Percentiles rank a stretch among this genome's conserved stretches.
phyloP scores from a whole-genome alignment of 116 monocot species.

The Cymodocea nodosa region DNA sequence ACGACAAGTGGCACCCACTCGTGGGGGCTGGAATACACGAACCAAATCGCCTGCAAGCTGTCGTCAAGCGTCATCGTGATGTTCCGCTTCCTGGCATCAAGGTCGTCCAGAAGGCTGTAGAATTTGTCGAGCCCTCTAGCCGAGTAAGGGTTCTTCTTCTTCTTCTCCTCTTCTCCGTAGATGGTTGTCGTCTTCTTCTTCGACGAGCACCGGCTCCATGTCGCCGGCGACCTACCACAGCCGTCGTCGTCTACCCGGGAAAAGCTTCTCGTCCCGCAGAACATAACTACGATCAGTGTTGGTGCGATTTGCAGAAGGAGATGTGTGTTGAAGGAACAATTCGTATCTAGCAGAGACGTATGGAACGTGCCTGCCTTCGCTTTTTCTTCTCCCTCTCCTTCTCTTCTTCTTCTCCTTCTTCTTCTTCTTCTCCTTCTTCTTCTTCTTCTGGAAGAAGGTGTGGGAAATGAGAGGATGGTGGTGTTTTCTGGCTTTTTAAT shows the following conservation, averaged over 20 bases:
- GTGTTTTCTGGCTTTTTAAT: no score
- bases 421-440: no score
- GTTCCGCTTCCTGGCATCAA: slow-evolving; percentile 39
- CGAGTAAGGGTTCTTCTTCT: slow-evolving; percentile 46
- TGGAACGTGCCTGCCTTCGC: no score
- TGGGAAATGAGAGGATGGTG: no score
- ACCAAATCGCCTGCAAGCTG: slow-evolving; percentile 26
- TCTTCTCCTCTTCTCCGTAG: background rate
- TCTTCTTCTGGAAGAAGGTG: no score
- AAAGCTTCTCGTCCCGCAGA: slow-evolving; percentile 34
- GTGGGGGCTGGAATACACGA: slow-evolving; percentile 29
- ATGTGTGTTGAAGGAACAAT: background rate
- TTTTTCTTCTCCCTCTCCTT: no score
- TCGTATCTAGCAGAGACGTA: background rate
- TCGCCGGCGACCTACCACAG: background rate
- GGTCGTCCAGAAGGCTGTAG: slow-evolving; percentile 44
- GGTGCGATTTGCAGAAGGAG: background rate
- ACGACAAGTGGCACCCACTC: slow-evolving; percentile 65
- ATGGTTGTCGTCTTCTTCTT: background rate
- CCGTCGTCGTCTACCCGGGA: slow-evolving; percentile 19
- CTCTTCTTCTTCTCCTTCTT: no score
- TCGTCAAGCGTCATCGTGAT: slow-evolving; percentile 16
- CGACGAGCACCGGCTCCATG: background rate
- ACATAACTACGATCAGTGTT: slow-evolving; percentile 15
- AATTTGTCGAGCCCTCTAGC: slow-evolving; percentile 63